Evolutionary conservation across 108 stramenopile species (phyloP), one percentile per base, ranked within the genome.

Genomic region (Craspedostauros australis): DNA sequence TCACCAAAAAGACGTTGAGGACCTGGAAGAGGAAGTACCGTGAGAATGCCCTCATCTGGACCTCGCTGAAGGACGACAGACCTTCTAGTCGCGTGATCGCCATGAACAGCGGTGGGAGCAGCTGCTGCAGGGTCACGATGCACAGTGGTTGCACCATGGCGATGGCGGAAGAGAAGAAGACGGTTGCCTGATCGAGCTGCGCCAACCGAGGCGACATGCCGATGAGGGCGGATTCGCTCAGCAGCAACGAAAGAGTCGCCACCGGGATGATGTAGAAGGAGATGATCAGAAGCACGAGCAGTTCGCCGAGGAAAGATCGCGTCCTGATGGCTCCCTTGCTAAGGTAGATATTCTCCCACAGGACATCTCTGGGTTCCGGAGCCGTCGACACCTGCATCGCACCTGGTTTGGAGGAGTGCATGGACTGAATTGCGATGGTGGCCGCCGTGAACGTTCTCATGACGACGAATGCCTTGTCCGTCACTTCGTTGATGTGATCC

Each of bases 1-100:
- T 95, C 2, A 92, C 94, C 57, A 95, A 86, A 68, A 95, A 88
- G 5, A 91, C 77, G 62, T 95, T 91, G 28, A 91, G 21, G 16
- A 91, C 86, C 69, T 91, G 94, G 57, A 88, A 91, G 46, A 79
- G 60, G 47, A 95, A 95, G 58, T 95, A 95, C 3, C 94, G 74
- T 20, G 80, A 80, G 57, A 91, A 95, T n/a, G 90, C 74, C 47
- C 76, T 66, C 82, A 88, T 86, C 50, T 92, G 90, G n/a, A 82
- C 81, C 24, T 86, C 79, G 39, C 80, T 82, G 51, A 88, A 91
- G 26, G 86, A 68, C 16, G 84, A 23, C 29, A 71, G 59, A n/a
- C 94, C 94, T 65, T 95, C 90, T 18, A 80, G 50, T 37, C 55
- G 57, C 6, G 86, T 76, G 47, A 92, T 77, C 23, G 58, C 50